Conservation (phyloP, 169 alveolate genomes). For the Babesia ovis region DNA sequence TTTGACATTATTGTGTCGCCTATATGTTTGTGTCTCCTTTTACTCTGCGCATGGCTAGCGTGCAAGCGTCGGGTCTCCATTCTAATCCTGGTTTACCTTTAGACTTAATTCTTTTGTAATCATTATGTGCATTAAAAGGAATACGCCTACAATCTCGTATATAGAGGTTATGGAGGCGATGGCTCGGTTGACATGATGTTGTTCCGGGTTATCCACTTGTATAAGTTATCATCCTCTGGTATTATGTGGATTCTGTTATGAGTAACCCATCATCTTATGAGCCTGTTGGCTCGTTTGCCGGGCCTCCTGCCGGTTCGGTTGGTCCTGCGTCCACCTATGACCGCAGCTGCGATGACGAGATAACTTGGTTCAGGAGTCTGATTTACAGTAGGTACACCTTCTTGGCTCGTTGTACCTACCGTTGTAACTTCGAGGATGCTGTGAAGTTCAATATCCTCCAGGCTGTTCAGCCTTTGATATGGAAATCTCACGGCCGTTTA, state of each 20-base stretch:
- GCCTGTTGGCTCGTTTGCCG: neutral
- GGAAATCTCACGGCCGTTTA: slow-evolving; percentile 20
- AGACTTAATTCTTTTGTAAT: too few relatives aligned
- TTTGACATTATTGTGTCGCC: too few relatives aligned
- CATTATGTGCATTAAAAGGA: neutral
- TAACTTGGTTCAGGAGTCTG: slow-evolving; percentile 26
- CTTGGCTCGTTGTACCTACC: slow-evolving; percentile 23
- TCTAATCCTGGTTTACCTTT: neutral
- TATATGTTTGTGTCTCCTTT: neutral
- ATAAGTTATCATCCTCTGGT: neutral
- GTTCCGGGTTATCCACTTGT: neutral
- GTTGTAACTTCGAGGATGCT: slow-evolving; percentile 11
- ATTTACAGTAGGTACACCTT: slow-evolving; percentile 45
- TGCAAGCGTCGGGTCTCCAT: neutral
- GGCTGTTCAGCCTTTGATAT: slow-evolving; percentile 34
- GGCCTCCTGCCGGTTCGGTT: neutral
- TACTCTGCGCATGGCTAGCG: neutral
- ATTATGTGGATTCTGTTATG: slow-evolving; percentile 3
- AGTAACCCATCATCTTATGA: neutral
- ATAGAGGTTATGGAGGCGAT: neutral
- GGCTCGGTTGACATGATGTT: neutral
- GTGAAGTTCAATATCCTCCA: slow-evolving; percentile 44
- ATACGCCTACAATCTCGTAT: neutral
- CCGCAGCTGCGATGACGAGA: neutral
- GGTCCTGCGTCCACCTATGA: neutral